These are phyloP conservation scores for Vanilla planifolia DNA, from an alignment of 106 monocot species.

Conservation along the genomic window DNA sequence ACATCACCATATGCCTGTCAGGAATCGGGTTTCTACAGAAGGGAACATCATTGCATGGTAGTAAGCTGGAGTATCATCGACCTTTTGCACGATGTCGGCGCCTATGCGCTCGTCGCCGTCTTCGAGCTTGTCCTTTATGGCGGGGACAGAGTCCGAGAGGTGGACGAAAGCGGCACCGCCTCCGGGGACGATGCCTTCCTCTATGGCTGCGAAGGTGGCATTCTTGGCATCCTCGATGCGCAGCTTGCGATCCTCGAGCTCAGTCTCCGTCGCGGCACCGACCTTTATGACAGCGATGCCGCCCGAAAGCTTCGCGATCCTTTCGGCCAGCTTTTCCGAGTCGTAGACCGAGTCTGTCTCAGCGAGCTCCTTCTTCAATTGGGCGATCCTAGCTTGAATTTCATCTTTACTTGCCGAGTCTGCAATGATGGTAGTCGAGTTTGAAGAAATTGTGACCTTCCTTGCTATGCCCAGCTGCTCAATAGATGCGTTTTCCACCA, in stretches of 20 bases:
- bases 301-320: conserved; percentile 80
- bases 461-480: conserved; percentile 71
- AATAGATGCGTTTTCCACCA: conserved; percentile 47
- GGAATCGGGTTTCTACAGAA: too few relatives aligned
- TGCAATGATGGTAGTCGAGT: conserved; percentile 60
- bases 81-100: conserved; percentile 79
- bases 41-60: too few relatives aligned
- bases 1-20: too few relatives aligned
- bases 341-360: conserved; percentile 74
- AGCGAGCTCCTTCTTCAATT: conserved; percentile 74
- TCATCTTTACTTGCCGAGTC: conserved; percentile 79
- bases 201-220: conserved; percentile 87
- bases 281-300: conserved; percentile 90
- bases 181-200: conserved; percentile 92
- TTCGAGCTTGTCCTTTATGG: conserved; percentile 68
- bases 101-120: conserved; percentile 71
- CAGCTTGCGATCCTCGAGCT: conserved; percentile 83
- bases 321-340: conserved; percentile 63
- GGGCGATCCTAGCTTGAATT: conserved; percentile 66
- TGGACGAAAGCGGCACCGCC: conserved; percentile 80
- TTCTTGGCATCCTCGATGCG: conserved; percentile 87
- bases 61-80: conserved; percentile 2
- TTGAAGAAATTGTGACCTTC: conserved; percentile 55
- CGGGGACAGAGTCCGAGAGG: conserved; percentile 56
- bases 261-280: conserved; percentile 83